Conservation (phyloP, 2,329 filamentous ascomycete genomes). For the Phoma herbarum region DNA sequence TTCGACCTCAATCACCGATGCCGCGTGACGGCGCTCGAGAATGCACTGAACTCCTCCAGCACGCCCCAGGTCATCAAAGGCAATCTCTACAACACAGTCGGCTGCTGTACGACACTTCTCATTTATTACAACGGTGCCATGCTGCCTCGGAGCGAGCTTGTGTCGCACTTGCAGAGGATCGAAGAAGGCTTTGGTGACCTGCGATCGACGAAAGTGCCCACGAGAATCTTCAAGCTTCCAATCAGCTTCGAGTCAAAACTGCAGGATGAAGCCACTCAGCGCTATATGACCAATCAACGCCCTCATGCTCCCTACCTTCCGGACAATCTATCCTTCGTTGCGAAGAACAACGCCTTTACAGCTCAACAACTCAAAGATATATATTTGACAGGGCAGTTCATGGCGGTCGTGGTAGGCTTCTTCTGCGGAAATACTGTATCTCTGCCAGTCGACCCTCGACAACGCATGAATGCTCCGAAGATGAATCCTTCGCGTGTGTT, state of each 20-base stretch:
- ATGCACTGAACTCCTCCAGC: slow-evolving; percentile 55
- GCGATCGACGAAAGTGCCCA: slow-evolving; percentile 53
- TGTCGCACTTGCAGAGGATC: slow-evolving; percentile 51
- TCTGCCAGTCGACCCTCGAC: slow-evolving; percentile 63
- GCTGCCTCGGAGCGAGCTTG: slow-evolving; percentile 48
- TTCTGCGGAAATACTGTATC: slow-evolving; percentile 63
- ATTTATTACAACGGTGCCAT: slow-evolving; percentile 54
- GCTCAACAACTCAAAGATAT: slow-evolving; percentile 61
- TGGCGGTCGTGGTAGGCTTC: slow-evolving; percentile 65
- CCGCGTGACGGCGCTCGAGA: slow-evolving; percentile 63
- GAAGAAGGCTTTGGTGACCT: slow-evolving; percentile 56
- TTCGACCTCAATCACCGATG: slow-evolving; percentile 67
- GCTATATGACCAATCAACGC: slow-evolving; percentile 70
- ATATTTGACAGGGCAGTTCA: slow-evolving; percentile 60
- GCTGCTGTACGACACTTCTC: slow-evolving; percentile 58
- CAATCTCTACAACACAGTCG: slow-evolving; percentile 61
- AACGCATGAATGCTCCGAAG: slow-evolving; percentile 64
- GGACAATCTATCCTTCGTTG: slow-evolving; percentile 67
- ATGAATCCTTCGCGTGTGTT: slow-evolving; percentile 66
- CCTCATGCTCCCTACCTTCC: slow-evolving; percentile 69
- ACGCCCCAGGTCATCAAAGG: slow-evolving; percentile 50
- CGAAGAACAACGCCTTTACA: slow-evolving; percentile 63
- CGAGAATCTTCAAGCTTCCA: slow-evolving; percentile 55
- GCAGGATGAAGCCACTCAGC: slow-evolving; percentile 62
- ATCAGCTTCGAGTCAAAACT: slow-evolving; percentile 55